These are phyloP conservation scores for Suillus variegatus DNA, from an alignment of 768 basidiomycete genomes.

Conservation along the genomic window DNA sequence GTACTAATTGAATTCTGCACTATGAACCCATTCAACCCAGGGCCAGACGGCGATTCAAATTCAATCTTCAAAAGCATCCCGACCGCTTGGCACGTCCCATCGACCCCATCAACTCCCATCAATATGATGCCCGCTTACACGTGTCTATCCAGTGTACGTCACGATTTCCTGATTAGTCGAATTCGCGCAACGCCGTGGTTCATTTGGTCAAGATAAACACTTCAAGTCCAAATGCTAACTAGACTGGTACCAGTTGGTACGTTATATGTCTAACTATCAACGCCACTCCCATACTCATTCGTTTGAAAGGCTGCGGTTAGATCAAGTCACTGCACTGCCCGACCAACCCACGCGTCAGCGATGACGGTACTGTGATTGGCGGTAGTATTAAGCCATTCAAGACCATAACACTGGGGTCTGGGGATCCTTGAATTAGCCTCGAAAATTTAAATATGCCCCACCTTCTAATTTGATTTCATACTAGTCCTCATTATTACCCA, in stretches of 20 bases:
- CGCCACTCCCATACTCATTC: neutral
- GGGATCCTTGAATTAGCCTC: neutral
- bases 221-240: neutral
- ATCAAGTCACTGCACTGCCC: neutral
- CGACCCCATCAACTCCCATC: neutral
- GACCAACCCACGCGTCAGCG: neutral
- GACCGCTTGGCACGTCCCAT: neutral
- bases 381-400: neutral
- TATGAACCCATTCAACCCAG: neutral
- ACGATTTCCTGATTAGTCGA: neutral
- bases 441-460: neutral
- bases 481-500: neutral
- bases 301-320: neutral
- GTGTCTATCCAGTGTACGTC: neutral
- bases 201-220: neutral
- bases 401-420: neutral
- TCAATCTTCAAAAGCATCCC: neutral
- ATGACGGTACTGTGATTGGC: neutral
- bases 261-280: neutral
- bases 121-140: neutral
- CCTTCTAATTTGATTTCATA: neutral
- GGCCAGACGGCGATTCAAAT: neutral
- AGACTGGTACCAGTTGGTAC: neutral
- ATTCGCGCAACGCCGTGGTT: neutral
- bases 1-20: neutral